Base-by-base conservation (phyloP, 495 filamentous ascomycete species). In the Podospora pseudopauciseta region DNA sequence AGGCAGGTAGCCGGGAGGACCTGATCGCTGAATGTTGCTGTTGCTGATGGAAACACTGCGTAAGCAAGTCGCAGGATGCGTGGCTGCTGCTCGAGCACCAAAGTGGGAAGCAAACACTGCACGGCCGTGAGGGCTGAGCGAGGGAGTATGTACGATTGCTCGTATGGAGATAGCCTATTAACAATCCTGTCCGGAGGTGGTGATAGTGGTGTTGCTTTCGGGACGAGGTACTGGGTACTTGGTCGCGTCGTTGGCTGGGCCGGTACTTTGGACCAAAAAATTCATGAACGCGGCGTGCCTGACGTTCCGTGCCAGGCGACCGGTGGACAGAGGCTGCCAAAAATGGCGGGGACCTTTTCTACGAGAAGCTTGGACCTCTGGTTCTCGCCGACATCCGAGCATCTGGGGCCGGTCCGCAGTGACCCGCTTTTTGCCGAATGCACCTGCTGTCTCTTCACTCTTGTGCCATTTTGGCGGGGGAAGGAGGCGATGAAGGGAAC, bases 1-100 rank as follows among this genome's bases (percentile, higher is more conserved):
- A 53, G 59, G 63, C 67, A 63, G 67, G 54, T 23, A 63, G 64
- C 67, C 67, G 66, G 26, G 20, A 11, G 60, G 19, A 13, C 39
- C 2, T 49, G 39, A 49, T 49, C 39, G 15, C 39, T 13, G 39
- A 49, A 49, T 49, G 13, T 1, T 23, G 23, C 23, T 23, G 23
- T 23, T 49, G 39, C 39, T 49, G 39, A 49, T 49, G 39, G 39
- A 16, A 49, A 49, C 39, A 11, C 39, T 16, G 9, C 39, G 39
- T 49, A 49, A 49, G 39, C 39, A 49, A 49, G 39, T 3, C 13
- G 39, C 39, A 49, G 39, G 15, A 49, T 49, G 39, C 39, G 39
- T 49, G 39, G 39, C 13, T 11, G 11, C 9, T 18, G 39, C 39
- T 49, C 39, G 39, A 49, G 2, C 39, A 49, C 7, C 39, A 49